A percentile compares a stretch with the other conserved stretches of the same genome.
Evolutionary conservation across 805 yeast genomes (phyloP).

Genomic region (Cyberlindnera subsufficiens): DNA sequence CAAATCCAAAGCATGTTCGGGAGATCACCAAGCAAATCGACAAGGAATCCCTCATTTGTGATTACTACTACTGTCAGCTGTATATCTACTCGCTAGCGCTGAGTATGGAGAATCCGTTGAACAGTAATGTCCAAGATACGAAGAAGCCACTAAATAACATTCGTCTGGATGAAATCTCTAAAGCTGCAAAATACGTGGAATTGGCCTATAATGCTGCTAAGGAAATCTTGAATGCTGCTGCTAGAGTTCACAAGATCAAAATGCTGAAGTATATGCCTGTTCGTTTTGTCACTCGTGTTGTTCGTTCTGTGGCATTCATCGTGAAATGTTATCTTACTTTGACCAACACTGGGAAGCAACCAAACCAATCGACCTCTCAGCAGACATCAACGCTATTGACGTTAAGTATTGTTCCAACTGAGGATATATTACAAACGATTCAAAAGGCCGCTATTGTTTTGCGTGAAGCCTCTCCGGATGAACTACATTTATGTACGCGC

Average conservation of each 20-base stretch:
- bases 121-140: conserved; percentile 10
- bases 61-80: conserved; percentile 76
- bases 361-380: conserved; percentile 33
- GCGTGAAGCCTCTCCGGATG: conserved; percentile 84
- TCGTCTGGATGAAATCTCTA: conserved; percentile 63
- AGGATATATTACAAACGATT: conserved; percentile 62
- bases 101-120: conserved; percentile 36
- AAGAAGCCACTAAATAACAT: conserved; percentile 27
- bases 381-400: conserved; percentile 45
- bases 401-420: conserved; percentile 56
- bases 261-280: conserved; percentile 79
- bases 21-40: conserved; percentile 40
- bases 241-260: conserved; percentile 58
- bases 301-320: conserved; percentile 83
- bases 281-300: conserved; percentile 84
- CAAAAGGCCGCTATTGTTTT: conserved; percentile 68
- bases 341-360: conserved; percentile 27
- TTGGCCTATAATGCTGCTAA: conserved; percentile 81
- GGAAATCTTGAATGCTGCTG: conserved; percentile 67
- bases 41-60: conserved; percentile 69
- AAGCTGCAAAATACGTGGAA: conserved; percentile 71
- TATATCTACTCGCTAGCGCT: conserved; percentile 83
- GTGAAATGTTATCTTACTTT: conserved; percentile 77
- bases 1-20: conserved; percentile 26
- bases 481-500: conserved; percentile 74